Evolutionary conservation across 2,329 filamentous ascomycete genomes (phyloP).

Genomic region (Arthrobotrys iridis): DNA sequence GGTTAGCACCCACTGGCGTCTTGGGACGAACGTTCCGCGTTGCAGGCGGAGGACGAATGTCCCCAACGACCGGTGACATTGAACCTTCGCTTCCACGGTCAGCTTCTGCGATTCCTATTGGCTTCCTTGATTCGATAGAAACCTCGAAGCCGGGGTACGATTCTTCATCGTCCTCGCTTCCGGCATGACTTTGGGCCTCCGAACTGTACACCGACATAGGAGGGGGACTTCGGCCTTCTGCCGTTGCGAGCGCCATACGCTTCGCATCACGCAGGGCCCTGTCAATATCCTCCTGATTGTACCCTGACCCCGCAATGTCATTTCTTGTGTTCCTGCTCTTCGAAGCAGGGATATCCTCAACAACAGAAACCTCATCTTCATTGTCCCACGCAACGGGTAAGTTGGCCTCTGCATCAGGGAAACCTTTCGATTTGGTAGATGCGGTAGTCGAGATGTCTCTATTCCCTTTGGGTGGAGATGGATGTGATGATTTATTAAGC

Average conservation of each 20-base stretch:
- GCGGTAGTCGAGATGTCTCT: not conserved
- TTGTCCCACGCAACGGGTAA: not conserved
- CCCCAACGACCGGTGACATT: constrained; percentile 27
- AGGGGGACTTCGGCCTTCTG: constrained; percentile 46
- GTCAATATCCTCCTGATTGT: constrained; percentile 23
- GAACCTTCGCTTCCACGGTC: constrained; percentile 4
- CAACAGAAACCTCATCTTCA: constrained; percentile 1
- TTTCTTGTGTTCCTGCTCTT: not conserved
- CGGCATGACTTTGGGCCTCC: constrained; percentile 24
- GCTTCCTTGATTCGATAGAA: not conserved
- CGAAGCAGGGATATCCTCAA: not conserved
- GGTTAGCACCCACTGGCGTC: not conserved
- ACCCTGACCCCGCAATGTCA: not conserved
- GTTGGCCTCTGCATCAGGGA: not conserved
- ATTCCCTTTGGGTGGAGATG: not conserved
- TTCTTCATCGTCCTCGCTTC: constrained; percentile 30
- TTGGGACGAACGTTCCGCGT: not conserved
- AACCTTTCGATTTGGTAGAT: not conserved
- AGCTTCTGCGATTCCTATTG: too few relatives aligned
- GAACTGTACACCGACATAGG: constrained; percentile 40
- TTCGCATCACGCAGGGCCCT: constrained; percentile 44
- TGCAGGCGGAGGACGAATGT: constrained; percentile 7
- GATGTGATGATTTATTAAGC: constrained; percentile 36
- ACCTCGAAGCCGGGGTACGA: not conserved
- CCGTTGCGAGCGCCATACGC: constrained; percentile 42